A percentile compares a stretch with the other conserved stretches of the same genome.
These are phyloP conservation scores for Astrocystis sublimbata DNA, from an alignment of 495 filamentous ascomycete species.

Conservation along the genomic window DNA sequence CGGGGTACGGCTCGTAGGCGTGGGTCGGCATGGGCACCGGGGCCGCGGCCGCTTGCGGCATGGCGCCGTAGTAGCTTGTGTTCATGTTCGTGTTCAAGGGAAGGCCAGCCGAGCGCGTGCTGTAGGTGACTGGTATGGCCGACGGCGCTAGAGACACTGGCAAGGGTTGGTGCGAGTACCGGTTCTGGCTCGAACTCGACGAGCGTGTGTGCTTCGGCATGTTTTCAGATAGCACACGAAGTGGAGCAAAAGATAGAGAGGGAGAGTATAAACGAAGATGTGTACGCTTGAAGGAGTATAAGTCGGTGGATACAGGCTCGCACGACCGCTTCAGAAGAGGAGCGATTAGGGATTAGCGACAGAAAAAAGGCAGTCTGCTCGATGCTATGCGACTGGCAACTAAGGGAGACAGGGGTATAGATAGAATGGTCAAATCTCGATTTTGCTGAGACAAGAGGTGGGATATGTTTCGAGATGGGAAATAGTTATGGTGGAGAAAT, in stretches of 20 bases:
- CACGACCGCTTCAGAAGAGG: slow-evolving; percentile 3
- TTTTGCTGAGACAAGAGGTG: slow-evolving; percentile 8
- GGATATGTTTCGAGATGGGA: slow-evolving; percentile 2
- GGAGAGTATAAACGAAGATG: slow-evolving; percentile 12
- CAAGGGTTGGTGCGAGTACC: slow-evolving; percentile 34
- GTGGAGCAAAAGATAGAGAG: slow-evolving; percentile 15
- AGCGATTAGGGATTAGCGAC: slow-evolving; percentile 22
- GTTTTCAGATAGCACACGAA: slow-evolving; percentile 14
- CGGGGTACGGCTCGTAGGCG: slow-evolving; percentile 42
- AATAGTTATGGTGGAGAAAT: not conserved
- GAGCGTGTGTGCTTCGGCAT: slow-evolving; percentile 41
- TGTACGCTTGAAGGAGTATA: slow-evolving; percentile 4
- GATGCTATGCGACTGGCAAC: slow-evolving; percentile 10
- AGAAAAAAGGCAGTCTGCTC: slow-evolving; percentile 1
- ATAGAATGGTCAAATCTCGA: slow-evolving; percentile 5
- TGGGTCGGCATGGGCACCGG: slow-evolving; percentile 31
- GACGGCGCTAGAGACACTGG: slow-evolving; percentile 36
- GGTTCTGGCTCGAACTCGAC: slow-evolving; percentile 34
- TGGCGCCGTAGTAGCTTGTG: slow-evolving; percentile 28
- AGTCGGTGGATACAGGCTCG: not conserved
- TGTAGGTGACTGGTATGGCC: slow-evolving; percentile 32
- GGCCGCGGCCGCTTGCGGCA: slow-evolving; percentile 27
- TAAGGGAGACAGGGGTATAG: slow-evolving; percentile 7
- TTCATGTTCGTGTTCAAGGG: slow-evolving; percentile 26
- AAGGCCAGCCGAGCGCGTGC: slow-evolving; percentile 25